Conservation (phyloP, 2,329 filamentous ascomycete species). For the Cordyceps farinosa region DNA sequence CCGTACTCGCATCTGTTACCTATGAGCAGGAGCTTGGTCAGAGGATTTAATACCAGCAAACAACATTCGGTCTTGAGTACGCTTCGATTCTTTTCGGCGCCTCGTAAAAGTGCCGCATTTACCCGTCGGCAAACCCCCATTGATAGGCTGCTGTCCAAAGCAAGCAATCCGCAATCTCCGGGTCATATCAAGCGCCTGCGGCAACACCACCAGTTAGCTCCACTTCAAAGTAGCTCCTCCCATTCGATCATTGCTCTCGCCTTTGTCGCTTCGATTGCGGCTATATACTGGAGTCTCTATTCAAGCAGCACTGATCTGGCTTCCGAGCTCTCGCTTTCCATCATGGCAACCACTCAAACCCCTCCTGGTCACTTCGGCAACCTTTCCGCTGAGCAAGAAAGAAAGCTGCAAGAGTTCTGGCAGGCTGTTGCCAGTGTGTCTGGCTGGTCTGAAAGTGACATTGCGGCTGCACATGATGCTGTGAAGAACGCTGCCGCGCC, state of each 20-base stretch:
- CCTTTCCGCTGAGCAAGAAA: slow-evolving; percentile 83
- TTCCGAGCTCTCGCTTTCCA: background rate
- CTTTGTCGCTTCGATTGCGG: background rate
- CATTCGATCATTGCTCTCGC: slow-evolving; percentile 3
- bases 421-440: slow-evolving; percentile 69
- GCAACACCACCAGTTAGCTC: background rate
- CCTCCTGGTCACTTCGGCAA: slow-evolving; percentile 77
- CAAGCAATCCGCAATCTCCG: background rate
- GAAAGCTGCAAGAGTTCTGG: slow-evolving; percentile 88
- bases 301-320: background rate
- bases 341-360: slow-evolving; percentile 39
- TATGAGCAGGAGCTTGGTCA: slow-evolving; percentile 4
- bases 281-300: slow-evolving; percentile 1
- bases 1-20: background rate
- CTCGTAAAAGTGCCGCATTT: background rate
- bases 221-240: slow-evolving; percentile 2
- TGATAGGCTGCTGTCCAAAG: background rate
- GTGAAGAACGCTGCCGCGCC: slow-evolving; percentile 33
- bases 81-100: background rate
- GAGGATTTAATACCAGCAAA: background rate
- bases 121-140: background rate
- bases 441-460: slow-evolving; percentile 47
- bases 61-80: background rate
- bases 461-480: slow-evolving; percentile 25
- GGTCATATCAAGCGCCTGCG: background rate